phyloP scores from a whole-genome alignment of 2,329 filamentous ascomycete species.

The Fusarium heterosporum region DNA sequence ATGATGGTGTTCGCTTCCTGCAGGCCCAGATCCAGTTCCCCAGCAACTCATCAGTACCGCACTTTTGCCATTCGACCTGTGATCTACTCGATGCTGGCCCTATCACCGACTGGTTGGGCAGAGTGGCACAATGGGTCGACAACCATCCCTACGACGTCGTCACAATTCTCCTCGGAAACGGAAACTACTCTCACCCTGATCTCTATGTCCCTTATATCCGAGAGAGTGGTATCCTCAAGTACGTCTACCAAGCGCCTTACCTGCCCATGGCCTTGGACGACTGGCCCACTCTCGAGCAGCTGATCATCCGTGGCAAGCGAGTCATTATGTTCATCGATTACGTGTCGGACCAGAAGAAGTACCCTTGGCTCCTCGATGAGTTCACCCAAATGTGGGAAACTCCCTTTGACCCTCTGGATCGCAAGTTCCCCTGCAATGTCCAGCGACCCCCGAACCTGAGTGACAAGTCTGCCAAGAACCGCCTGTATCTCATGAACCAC shows the following conservation, averaged over 20 bases:
- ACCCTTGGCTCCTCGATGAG: slow-evolving; percentile 88
- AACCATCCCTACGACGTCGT: slow-evolving; percentile 87
- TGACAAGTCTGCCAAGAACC: slow-evolving; percentile 64
- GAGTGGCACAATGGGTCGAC: slow-evolving; percentile 78
- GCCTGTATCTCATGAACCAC: slow-evolving; percentile 88
- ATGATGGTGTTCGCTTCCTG: slow-evolving; percentile 78
- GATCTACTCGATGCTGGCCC: slow-evolving; percentile 84
- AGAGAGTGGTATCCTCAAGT: slow-evolving; percentile 76
- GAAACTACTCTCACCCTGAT: slow-evolving; percentile 73
- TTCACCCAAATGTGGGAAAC: slow-evolving; percentile 94
- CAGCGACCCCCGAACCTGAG: slow-evolving; percentile 79
- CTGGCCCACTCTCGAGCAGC: slow-evolving; percentile 85
- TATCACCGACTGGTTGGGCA: slow-evolving; percentile 77
- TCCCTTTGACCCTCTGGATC: slow-evolving; percentile 77
- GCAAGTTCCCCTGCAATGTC: slow-evolving; percentile 78
- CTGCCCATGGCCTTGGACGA: slow-evolving; percentile 77
- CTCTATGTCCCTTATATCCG: slow-evolving; percentile 78
- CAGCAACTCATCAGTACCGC: slow-evolving; percentile 62
- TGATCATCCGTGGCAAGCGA: slow-evolving; percentile 78
- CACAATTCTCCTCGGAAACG: slow-evolving; percentile 87
- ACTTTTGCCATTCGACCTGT: slow-evolving; percentile 89
- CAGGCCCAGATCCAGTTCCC: slow-evolving; percentile 74
- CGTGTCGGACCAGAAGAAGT: slow-evolving; percentile 78
- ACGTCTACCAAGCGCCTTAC: slow-evolving; percentile 78
- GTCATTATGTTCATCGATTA: slow-evolving; percentile 89